Percentiles rank a stretch among this genome's conserved stretches.
phyloP scores from a whole-genome alignment of 225 moss, liverwort and hornwort species.

The Straminergon stramineum region DNA sequence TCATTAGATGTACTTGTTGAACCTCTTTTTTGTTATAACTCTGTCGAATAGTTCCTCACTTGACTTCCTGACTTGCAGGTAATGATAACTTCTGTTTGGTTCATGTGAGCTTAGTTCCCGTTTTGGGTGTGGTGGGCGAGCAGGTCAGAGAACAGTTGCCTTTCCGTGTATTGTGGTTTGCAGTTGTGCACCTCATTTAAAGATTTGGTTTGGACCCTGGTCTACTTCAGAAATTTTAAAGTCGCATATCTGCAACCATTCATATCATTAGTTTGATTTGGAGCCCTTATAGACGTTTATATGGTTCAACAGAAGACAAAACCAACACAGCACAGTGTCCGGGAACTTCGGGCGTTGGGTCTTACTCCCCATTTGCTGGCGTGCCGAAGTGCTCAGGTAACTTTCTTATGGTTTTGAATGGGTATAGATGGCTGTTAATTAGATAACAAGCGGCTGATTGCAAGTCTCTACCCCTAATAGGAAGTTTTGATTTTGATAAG shows the following conservation, averaged over 20 bases:
- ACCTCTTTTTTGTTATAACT: not conserved
- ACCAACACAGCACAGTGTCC: conserved; percentile 90
- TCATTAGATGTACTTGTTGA: not conserved
- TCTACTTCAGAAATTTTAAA: not conserved
- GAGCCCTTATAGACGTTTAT: not conserved
- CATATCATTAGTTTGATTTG: not conserved
- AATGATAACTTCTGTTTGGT: conserved; percentile 75
- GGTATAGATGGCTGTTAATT: not conserved
- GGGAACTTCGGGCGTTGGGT: conserved; percentile 81
- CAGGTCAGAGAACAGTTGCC: conserved; percentile 45
- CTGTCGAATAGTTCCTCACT: not conserved
- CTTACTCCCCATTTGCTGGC: conserved; percentile 74
- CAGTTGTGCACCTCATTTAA: not conserved
- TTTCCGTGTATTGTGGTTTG: not conserved
- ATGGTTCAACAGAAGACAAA: conserved; percentile 68
- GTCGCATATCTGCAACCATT: not conserved
- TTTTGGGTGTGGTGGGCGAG: conserved; percentile 88
- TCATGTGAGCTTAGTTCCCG: conserved; percentile 96
- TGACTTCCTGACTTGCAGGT: conserved; percentile 24
- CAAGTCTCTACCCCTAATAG: not conserved
- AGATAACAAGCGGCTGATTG: not conserved
- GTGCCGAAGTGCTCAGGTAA: conserved; percentile 83
- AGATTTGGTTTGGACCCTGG: not conserved
- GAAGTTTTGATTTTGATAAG: not conserved
- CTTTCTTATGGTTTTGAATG: not conserved